Base-by-base conservation (phyloP, 495 filamentous ascomycete species). In the Talaromyces liani region DNA sequence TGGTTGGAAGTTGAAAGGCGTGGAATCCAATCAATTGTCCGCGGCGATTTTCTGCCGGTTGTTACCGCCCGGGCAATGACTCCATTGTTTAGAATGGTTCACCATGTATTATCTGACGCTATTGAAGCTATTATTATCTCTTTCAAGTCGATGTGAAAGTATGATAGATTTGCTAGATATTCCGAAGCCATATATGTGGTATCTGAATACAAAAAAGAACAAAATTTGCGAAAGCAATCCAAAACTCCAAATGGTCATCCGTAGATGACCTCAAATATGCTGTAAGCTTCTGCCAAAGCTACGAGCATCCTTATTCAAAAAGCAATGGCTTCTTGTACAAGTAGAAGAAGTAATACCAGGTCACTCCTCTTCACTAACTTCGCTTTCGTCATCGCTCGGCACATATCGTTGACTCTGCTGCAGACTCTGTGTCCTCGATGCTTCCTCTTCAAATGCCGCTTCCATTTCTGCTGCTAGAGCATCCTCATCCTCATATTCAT, bases 311-410 rank as follows among this genome's bases (percentile, higher is more conserved):
- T 41, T 9, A 16, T 41, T 16, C 4, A 41, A 41, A 41, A 14
- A 41, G 33, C 10, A 45, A 45, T n/a, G 5, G 12, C 4, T 45
- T 45, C n/a, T 45, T 64, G 20, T n/a, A 53, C 14, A n/a, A 20
- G 33, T 14, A 24, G 25, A 58, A 22, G 20, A 18, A 62, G 18
- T 9, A 7, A 55, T 33, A 25, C 45, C 59, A 22, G 31, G 22
- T 75, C 64, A 81, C 65, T 81, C 79, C 64, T 81, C 79, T 63
- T 81, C 79, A 41, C 79, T 81, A 25, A 81, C 75, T 64, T 81
- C 79, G 54, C 79, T 81, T 65, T 81, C 79, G 64, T 81, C 79
- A 24, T 80, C 77, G 64, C 77, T 80, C 20, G 69, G 64, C 29
- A 75, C 68, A 47, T 76, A 80, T 20, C 53, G 62, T 39, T 63